These are phyloP conservation scores for Nemania bipapillata DNA, from an alignment of 2,329 filamentous ascomycete genomes.

Conservation along the genomic window DNA sequence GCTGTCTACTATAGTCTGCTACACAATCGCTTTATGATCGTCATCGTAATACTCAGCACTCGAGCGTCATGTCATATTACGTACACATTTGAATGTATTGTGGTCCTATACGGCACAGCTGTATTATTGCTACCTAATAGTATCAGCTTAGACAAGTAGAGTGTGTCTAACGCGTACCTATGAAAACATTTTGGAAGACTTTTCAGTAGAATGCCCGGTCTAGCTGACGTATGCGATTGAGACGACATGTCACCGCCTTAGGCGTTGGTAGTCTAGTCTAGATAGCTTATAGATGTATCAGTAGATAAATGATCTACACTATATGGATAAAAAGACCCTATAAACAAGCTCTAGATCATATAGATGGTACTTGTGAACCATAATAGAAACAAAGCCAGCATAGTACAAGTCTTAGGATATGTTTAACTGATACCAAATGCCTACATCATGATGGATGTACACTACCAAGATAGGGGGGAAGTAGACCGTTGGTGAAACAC, in stretches of 20 bases:
- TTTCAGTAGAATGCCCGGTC: background rate
- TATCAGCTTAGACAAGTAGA: too few species aligned
- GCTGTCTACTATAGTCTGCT: background rate
- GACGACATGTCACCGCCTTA: background rate
- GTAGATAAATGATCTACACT: too few species aligned
- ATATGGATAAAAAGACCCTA: too few species aligned
- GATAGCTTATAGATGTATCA: too few species aligned
- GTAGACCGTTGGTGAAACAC: conserved; percentile 6
- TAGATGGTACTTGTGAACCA: too few species aligned
- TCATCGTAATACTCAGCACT: background rate
- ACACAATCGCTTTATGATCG: background rate
- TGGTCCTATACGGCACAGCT: background rate
- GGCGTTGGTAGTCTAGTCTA: background rate
- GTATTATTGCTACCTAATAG: background rate
- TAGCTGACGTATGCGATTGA: background rate
- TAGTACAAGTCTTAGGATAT: too few species aligned
- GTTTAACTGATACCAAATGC: too few species aligned
- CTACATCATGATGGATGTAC: too few species aligned
- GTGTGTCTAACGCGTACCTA: background rate
- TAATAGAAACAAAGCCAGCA: background rate
- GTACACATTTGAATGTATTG: background rate
- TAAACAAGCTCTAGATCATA: too few species aligned
- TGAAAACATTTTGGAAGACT: background rate
- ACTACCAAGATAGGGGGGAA: background rate
- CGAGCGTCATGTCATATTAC: background rate